Evolutionary conservation across 1,284 basidiomycete species (phyloP).

Genomic region (Microbotryum saponariae): DNA sequence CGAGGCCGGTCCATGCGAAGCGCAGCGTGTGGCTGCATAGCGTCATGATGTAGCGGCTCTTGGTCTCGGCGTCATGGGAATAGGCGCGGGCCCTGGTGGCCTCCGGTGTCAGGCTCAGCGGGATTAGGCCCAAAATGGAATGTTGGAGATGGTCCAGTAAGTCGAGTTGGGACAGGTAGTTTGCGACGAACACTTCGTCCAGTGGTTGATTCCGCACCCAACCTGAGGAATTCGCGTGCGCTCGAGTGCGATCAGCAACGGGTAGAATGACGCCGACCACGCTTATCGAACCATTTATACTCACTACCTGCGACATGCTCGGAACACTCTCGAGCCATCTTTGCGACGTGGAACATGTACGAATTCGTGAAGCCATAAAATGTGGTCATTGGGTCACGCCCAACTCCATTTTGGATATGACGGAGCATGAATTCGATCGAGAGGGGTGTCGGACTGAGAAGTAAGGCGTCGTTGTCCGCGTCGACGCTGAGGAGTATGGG

Average conservation of each 20-base stretch:
- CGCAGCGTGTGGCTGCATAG: slow-evolving; percentile 1
- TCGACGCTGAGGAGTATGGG: slow-evolving; percentile 5
- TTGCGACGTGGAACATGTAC: slow-evolving; percentile 16
- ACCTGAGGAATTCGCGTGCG: background rate
- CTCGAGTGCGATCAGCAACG: background rate
- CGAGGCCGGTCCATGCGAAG: slow-evolving; percentile 24
- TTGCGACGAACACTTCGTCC: slow-evolving; percentile 20
- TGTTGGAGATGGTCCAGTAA: slow-evolving; percentile 22
- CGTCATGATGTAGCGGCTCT: slow-evolving; percentile 13
- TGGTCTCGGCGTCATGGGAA: slow-evolving; percentile 11
- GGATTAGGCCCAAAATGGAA: slow-evolving; percentile 20
- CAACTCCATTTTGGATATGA: slow-evolving; percentile 27
- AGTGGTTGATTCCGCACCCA: slow-evolving; percentile 23
- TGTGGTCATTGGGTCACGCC: slow-evolving; percentile 26
- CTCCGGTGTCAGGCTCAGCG: slow-evolving; percentile 20
- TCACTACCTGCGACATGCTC: slow-evolving; percentile 27
- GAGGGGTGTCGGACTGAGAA: slow-evolving; percentile 16
- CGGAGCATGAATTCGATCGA: slow-evolving; percentile 27
- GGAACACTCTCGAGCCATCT: slow-evolving; percentile 25
- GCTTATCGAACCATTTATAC: background rate
- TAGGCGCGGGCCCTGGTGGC: slow-evolving; percentile 20
- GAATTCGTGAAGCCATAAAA: slow-evolving; percentile 24
- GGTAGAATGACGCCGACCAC: too few relatives aligned
- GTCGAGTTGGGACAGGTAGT: slow-evolving; percentile 28
- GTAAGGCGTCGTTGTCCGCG: slow-evolving; percentile 19